A percentile compares a stretch with the other conserved stretches of the same genome.
These are phyloP conservation scores for Leccinum fibrillosum DNA, from an alignment of 768 basidiomycete species.

Conservation along the genomic window DNA sequence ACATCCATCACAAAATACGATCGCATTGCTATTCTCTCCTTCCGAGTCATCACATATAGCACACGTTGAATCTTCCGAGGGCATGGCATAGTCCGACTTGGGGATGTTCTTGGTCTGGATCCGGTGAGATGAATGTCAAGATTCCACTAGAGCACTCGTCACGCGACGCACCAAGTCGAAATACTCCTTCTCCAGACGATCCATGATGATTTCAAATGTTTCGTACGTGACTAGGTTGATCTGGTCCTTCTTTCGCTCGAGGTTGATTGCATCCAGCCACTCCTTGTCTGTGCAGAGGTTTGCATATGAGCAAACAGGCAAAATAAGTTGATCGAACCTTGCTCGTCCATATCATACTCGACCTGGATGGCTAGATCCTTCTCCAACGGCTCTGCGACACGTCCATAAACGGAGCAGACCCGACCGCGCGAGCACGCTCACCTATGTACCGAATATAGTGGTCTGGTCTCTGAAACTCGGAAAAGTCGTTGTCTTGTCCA, in stretches of 20 bases:
- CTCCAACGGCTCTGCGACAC: constrained; percentile 76
- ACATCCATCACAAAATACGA: constrained; percentile 99
- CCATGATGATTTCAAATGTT: constrained; percentile 94
- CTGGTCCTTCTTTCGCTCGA: constrained; percentile 75
- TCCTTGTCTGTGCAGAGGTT: constrained; percentile 64
- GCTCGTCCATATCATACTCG: constrained; percentile 99
- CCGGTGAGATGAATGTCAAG: background rate
- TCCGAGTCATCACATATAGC: constrained; percentile 98
- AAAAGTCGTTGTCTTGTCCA: constrained; percentile 58
- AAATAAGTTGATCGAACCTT: constrained; percentile 52
- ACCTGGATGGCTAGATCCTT: constrained; percentile 89
- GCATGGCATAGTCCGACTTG: constrained; percentile 81
- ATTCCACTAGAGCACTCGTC: constrained; percentile 1
- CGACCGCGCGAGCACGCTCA: constrained; percentile 31
- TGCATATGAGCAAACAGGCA: constrained; percentile 3
- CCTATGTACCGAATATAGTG: constrained; percentile 92
- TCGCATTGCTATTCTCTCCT: constrained; percentile 97
- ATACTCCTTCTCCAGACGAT: constrained; percentile 98
- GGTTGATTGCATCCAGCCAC: constrained; percentile 87
- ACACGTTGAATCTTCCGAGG: constrained; percentile 94
- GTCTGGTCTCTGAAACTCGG: constrained; percentile 72
- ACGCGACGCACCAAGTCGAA: constrained; percentile 75
- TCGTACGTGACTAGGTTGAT: constrained; percentile 75
- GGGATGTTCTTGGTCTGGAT: constrained; percentile 88
- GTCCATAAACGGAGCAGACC: constrained; percentile 4